Base-by-base conservation (phyloP, 768 basidiomycete genomes). In the Russula dissimulans region DNA sequence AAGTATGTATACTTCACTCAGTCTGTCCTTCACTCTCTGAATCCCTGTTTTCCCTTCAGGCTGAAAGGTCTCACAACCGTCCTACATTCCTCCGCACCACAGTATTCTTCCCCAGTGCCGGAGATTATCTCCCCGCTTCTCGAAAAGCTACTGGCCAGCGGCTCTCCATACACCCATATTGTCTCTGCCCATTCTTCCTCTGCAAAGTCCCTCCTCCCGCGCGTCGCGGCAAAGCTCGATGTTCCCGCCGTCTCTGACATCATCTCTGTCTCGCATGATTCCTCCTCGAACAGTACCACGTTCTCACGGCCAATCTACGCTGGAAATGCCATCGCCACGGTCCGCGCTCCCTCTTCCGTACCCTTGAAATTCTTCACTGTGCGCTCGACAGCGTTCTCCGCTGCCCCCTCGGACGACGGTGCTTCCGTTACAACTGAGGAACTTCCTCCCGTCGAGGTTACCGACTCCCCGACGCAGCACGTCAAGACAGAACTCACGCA, bases 231-330 rank as follows among this genome's bases (percentile, higher is more conserved):
- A 12, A 79, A 77, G 62, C 82, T 98, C n/a, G 85, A 95, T 71
- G 82, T 87, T 22, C 91, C 93, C 7, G 91, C 92, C 62, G 81
- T 97, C 61, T 93, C 93, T 38, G 95, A 98, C 73, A 82, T 98
- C 67, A 89, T 86, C 38, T 87, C 87, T 14, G 76, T 97, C 64
- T 79, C 85, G 43, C 85, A 91, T 70, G 87, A 91, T 67, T 57
- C 73, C 32, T 72, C 85, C 3, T 82, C 84, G 38, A 86, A 87
- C 65, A 80, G 78, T 67, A 92, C 91, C 42, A 91, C 85, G 1
- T 98, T 95, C 71, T 85, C 89, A 5, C 89, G 95, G 29, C 93
- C 92, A 31, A 97, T 98, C 68, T 98, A 99, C 68, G 97, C 97
- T 26, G 97, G 97, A 51, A 98, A 98, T 69, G 97, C 97, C 47